A percentile compares a stretch with the other conserved stretches of the same genome.
These are phyloP conservation scores for Gymnopilus junonius DNA, from an alignment of 768 basidiomycete genomes.

Conservation along the genomic window DNA sequence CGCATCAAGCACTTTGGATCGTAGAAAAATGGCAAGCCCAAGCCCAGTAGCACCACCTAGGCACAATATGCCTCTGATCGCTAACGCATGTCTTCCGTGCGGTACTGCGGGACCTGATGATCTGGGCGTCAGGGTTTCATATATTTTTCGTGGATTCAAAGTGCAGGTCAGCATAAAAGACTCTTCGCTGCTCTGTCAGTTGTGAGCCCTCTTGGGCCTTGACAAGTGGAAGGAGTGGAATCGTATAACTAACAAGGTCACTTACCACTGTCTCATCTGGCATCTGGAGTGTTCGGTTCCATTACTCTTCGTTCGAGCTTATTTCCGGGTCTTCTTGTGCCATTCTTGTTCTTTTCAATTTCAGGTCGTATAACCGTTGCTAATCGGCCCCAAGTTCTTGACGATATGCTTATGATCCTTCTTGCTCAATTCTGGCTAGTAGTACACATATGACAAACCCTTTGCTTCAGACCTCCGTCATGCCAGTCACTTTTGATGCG, in stretches of 20 bases:
- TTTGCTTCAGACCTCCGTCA: conserved; percentile 2
- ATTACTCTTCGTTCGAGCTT: background rate
- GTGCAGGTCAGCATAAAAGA: background rate
- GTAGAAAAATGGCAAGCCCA: background rate
- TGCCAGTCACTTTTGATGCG: conserved; percentile 5
- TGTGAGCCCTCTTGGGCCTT: background rate
- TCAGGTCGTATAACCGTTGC: background rate
- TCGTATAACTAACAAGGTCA: background rate
- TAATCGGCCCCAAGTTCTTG: background rate
- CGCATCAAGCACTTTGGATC: background rate
- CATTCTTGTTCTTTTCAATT: background rate
- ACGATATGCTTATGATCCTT: background rate
- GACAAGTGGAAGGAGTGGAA: background rate
- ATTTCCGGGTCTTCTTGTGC: background rate
- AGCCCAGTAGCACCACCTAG: background rate
- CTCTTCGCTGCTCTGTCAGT: background rate
- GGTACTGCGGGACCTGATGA: background rate
- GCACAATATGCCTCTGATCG: background rate
- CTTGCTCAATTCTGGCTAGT: no score
- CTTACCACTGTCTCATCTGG: background rate
- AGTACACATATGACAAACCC: background rate
- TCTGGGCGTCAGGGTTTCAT: background rate
- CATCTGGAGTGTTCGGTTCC: background rate
- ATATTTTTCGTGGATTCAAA: background rate
- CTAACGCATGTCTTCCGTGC: background rate